A percentile compares a stretch with the other conserved stretches of the same genome.
Conservation (phyloP, 495 filamentous ascomycete species). For the Neurospora tetraspora region DNA sequence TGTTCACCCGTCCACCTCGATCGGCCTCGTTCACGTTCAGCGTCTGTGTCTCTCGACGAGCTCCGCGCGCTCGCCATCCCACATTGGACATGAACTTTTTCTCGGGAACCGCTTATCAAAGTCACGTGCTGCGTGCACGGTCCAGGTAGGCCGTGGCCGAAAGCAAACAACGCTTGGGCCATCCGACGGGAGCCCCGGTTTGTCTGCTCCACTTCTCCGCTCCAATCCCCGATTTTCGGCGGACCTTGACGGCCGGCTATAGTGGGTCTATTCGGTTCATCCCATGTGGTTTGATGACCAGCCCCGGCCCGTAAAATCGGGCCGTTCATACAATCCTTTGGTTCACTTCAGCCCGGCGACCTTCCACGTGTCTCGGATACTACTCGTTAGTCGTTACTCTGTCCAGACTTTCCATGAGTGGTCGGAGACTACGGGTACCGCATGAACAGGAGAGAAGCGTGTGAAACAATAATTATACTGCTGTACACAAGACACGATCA, state of each 20-base stretch:
- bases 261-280: background rate
- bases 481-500: background rate
- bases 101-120: background rate
- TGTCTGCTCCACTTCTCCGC: background rate
- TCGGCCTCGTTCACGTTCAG: constrained; percentile 4
- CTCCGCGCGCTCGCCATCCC: background rate
- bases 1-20: constrained; percentile 7
- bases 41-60: background rate
- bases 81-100: background rate
- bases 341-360: background rate
- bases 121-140: background rate
- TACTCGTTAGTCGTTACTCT: background rate
- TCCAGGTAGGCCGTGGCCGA: background rate
- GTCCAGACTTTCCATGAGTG: background rate
- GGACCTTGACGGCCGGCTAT: background rate
- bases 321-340: background rate
- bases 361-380: background rate
- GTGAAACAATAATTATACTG: background rate
- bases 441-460: background rate
- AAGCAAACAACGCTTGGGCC: background rate
- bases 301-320: background rate
- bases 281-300: background rate
- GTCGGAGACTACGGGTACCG: background rate
- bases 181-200: background rate
- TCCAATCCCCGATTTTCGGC: background rate